A percentile compares a stretch with the other conserved stretches of the same genome.
Evolutionary conservation across 768 basidiomycete genomes (phyloP).

Genomic region (Lactarius trivialis): DNA sequence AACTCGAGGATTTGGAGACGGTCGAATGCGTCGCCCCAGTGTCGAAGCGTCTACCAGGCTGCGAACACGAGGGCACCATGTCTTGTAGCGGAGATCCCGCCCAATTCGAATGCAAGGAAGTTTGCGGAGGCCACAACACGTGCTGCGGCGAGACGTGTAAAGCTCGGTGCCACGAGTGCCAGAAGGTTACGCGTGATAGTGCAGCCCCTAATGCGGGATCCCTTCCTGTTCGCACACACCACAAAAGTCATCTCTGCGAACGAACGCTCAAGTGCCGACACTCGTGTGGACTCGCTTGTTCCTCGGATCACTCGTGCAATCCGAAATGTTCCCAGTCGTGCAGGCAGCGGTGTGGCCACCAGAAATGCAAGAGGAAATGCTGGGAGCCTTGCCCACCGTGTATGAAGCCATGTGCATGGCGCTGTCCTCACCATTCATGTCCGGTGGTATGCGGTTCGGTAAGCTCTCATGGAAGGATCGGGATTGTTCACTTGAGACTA

Average conservation of each 20-base stretch:
- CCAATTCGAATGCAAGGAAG: conserved; percentile 22
- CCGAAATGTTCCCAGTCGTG: conserved; percentile 26
- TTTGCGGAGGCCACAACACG: conserved; percentile 25
- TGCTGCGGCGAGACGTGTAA: conserved; percentile 31
- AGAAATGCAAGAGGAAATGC: conserved; percentile 29
- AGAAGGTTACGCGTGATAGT: conserved; percentile 14
- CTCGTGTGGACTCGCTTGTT: conserved; percentile 29
- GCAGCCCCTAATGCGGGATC: background rate
- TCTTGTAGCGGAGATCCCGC: conserved; percentile 23
- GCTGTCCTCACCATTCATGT: conserved; percentile 32
- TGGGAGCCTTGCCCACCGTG: conserved; percentile 32
- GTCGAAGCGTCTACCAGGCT: conserved; percentile 26
- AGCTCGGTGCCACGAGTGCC: conserved; percentile 30
- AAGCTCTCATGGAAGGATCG: conserved; percentile 8
- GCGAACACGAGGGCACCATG: conserved; percentile 29
- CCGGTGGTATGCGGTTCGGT: conserved; percentile 35
- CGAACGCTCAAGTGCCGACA: conserved; percentile 31
- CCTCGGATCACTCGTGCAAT: conserved; percentile 28
- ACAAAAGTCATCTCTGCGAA: conserved; percentile 30
- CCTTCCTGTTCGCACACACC: conserved; percentile 19
- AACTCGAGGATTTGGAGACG: conserved; percentile 22
- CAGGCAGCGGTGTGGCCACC: conserved; percentile 29
- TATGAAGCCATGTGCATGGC: conserved; percentile 33
- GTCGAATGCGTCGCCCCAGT: conserved; percentile 27
- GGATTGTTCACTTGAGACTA: background rate